A percentile compares a stretch with the other conserved stretches of the same genome.
phyloP scores from a whole-genome alignment of 768 basidiomycete genomes.

The Tubosaeta sp. region DNA sequence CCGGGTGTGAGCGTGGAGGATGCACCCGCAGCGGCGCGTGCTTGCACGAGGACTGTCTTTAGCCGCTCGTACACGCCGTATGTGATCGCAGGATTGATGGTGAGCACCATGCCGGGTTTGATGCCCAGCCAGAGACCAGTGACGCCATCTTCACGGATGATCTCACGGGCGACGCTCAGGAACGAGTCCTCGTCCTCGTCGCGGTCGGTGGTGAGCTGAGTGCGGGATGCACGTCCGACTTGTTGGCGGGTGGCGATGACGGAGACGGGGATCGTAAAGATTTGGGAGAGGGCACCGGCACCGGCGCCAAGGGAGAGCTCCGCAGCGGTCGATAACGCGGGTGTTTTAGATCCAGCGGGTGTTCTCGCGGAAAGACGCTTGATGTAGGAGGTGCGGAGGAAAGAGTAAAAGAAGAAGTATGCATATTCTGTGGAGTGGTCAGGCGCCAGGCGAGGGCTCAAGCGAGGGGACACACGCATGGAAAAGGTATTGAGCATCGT shows the following conservation, averaged over 20 bases:
- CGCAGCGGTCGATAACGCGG: constrained; percentile 64
- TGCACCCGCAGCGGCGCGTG: constrained; percentile 41
- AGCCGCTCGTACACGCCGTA: constrained; percentile 93
- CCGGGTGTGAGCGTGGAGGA: constrained; percentile 68
- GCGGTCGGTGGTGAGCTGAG: background rate
- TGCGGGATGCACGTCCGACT: constrained; percentile 49
- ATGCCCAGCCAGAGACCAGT: constrained; percentile 90
- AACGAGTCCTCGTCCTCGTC: constrained; percentile 62
- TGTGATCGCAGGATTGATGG: constrained; percentile 96
- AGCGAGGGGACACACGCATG: constrained; percentile 56
- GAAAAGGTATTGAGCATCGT: constrained; percentile 99
- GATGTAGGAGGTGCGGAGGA: constrained; percentile 81
- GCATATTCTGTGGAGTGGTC: constrained; percentile 73
- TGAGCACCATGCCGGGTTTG: constrained; percentile 90
- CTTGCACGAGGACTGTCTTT: constrained; percentile 66
- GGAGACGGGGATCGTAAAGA: constrained; percentile 97
- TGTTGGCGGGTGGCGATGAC: constrained; percentile 98
- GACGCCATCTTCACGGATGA: constrained; percentile 84
- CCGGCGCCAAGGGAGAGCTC: constrained; percentile 87
- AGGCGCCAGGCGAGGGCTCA: background rate
- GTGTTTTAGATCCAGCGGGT: constrained; percentile 56
- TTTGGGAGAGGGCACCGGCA: constrained; percentile 92
- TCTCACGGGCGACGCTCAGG: constrained; percentile 74
- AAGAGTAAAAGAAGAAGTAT: constrained; percentile 98
- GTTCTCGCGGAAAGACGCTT: constrained; percentile 59